Base-by-base conservation (phyloP, 371 early-diverging fungal species). In the Mortierella sp. region DNA sequence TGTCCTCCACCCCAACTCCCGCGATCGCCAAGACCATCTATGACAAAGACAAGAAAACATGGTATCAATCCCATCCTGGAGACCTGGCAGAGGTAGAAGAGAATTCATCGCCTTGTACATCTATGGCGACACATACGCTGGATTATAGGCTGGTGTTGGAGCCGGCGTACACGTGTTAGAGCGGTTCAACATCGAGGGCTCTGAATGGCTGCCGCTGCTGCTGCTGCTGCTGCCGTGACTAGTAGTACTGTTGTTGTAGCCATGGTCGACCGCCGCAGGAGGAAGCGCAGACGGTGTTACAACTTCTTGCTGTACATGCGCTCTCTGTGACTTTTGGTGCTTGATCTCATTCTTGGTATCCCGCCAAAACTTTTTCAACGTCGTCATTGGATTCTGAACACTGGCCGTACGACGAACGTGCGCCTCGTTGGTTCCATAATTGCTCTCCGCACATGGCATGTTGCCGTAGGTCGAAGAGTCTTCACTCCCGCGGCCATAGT, bases 291-390 rank as follows among this genome's bases (percentile, higher is more conserved):
- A 57, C 9, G 72, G 65, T 6, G 62, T 57, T 24, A 65, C 66
- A 51, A 66, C 24, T 39, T 71, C 60, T 25, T 48, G 55, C 19
- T 40, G 48, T 27, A n/a, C n/a, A n/a, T 22, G 0, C 12, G 31
- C 16, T n/a, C 31, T 39, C 48, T 34, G 29, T 14, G 47, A 34
- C 10, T 1, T 19, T 24, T 45, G 55, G 13, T 44, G n/a, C n/a
- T 39, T 41, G 17, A 47, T 6, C 22, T 72, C 73, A 13, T 62
- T 57, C 40, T 62, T 66, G 37, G 62, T 39, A 39, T 67, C 74
- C 9, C 57, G 57, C 67, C 67, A 73, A 28, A 73, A 25, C 31
- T 73, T 73, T 47, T 62, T 62, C 24, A 67, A 13, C 25, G 67
- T 37, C 41, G 50, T 55, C 47, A 73, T 45, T 13, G 67, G 61